Evolutionary conservation across 768 basidiomycete species (phyloP).

Genomic region (Boletus reticulatus): DNA sequence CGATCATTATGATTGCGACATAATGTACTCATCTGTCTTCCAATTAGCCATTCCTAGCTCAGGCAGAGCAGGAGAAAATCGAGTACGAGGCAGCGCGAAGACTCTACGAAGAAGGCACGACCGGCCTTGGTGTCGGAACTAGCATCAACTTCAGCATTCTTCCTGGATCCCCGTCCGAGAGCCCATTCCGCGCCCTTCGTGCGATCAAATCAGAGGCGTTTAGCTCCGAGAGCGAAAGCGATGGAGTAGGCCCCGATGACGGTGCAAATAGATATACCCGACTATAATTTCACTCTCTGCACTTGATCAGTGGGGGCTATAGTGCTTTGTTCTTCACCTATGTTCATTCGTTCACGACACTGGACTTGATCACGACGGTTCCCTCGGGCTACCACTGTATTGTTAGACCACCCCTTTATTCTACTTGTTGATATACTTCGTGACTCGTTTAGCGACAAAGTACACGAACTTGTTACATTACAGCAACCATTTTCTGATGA

Average conservation of each 20-base stretch:
- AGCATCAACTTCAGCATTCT: slow-evolving; percentile 85
- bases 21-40: slow-evolving; percentile 14
- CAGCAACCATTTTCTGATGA: slow-evolving; percentile 77
- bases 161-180: slow-evolving; percentile 59
- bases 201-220: slow-evolving; percentile 58
- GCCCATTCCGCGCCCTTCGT: slow-evolving; percentile 39
- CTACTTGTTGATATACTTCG: slow-evolving; percentile 34
- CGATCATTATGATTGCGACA: background rate
- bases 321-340: slow-evolving; percentile 17
- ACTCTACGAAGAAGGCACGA: slow-evolving; percentile 82
- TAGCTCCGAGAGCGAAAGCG: slow-evolving; percentile 71
- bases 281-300: slow-evolving; percentile 27
- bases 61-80: slow-evolving; percentile 94
- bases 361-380: slow-evolving; percentile 30
- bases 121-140: slow-evolving; percentile 58
- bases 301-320: slow-evolving; percentile 10
- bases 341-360: slow-evolving; percentile 31
- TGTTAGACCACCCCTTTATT: slow-evolving; percentile 35
- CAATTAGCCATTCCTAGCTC: slow-evolving; percentile 81
- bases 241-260: slow-evolving; percentile 56
- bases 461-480: slow-evolving; percentile 24
- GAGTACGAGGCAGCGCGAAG: slow-evolving; percentile 86
- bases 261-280: slow-evolving; percentile 37
- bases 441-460: slow-evolving; percentile 15
- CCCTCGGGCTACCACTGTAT: slow-evolving; percentile 39